Conservation (phyloP, 1,139 yeast species). For the Debaryomyces subglobosus region DNA sequence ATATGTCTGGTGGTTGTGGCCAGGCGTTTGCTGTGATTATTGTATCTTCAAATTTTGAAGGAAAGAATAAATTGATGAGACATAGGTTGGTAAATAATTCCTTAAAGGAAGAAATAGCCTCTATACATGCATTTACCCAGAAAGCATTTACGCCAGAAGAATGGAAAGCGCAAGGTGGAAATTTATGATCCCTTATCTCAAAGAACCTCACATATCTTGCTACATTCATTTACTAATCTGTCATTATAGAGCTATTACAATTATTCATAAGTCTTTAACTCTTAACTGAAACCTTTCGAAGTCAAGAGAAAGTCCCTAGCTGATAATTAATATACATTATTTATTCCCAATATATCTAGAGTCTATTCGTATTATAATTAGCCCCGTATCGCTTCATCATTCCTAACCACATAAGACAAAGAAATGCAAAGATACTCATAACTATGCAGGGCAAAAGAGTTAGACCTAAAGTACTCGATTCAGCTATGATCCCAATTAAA, state of each 20-base stretch:
- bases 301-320: neutral
- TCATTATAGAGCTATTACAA: neutral
- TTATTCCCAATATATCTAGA: conserved; percentile 13
- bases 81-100: conserved; percentile 83
- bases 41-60: conserved; percentile 69
- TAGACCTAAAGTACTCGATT: conserved; percentile 38
- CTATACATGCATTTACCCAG: conserved; percentile 94
- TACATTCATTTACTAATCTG: neutral
- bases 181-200: neutral
- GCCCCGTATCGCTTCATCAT: conserved; percentile 22
- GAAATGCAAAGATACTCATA: conserved; percentile 26
- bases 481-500: conserved; percentile 54
- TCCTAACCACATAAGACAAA: conserved; percentile 32
- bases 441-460: conserved; percentile 38
- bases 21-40: conserved; percentile 87
- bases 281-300: neutral
- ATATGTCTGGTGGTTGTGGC: conserved; percentile 85
- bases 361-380: conserved; percentile 20
- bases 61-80: conserved; percentile 83
- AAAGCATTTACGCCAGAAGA: conserved; percentile 77
- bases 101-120: conserved; percentile 77
- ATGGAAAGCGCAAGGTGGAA: conserved; percentile 57
- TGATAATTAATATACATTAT: conserved; percentile 2
- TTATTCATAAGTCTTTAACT: neutral
- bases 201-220: neutral